Conservation (phyloP, 345 rosid species). For the Pelargonium nanum region DNA sequence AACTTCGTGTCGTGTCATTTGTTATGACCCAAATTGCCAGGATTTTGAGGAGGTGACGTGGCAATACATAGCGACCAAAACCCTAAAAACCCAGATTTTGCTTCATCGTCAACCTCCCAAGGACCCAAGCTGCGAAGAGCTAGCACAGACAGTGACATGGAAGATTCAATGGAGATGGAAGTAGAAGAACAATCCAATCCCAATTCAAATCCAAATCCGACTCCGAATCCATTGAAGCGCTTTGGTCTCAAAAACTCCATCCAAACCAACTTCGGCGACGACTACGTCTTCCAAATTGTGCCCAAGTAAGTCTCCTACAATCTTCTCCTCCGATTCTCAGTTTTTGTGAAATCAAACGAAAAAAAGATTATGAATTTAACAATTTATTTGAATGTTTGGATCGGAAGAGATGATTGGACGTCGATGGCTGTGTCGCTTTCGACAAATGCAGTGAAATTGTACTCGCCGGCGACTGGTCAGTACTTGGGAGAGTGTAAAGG, state of each 20-base stretch:
- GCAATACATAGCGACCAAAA: not conserved
- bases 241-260: constrained; percentile 64
- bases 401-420: constrained; percentile 61
- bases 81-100: too few relatives aligned
- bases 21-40: too few relatives aligned
- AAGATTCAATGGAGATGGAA: constrained; percentile 46
- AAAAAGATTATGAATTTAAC: constrained; percentile 5
- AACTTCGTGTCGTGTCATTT: too few relatives aligned
- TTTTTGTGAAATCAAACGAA: too few relatives aligned
- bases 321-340: too few relatives aligned
- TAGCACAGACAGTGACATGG: constrained; percentile 15
- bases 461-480: constrained; percentile 78
- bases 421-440: constrained; percentile 90
- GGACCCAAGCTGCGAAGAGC: not conserved
- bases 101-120: too few relatives aligned
- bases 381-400: not conserved
- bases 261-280: constrained; percentile 76
- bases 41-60: not conserved
- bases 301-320: constrained; percentile 39
- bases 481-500: constrained; percentile 79
- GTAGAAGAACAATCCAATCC: constrained; percentile 27
- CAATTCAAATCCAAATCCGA: not conserved
- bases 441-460: constrained; percentile 61
- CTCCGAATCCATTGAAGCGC: constrained; percentile 24
- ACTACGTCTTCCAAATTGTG: constrained; percentile 78